Evolutionary conservation across 352 stramenopile species (phyloP), one percentile per base, ranked within the genome.

Genomic region (Phytophthora crassamura): DNA sequence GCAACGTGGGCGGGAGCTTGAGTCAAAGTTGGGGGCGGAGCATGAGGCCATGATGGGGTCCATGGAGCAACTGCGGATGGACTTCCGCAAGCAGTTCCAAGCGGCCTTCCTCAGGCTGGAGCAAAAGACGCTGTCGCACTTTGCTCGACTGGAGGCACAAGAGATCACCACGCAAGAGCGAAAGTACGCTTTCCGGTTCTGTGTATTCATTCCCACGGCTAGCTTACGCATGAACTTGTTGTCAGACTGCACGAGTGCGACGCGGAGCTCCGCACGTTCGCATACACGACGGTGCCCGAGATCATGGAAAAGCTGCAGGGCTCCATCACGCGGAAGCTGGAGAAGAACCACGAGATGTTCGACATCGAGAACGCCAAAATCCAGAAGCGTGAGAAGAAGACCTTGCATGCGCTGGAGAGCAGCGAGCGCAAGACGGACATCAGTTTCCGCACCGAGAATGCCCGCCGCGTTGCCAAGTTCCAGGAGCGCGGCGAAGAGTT

Each of bases 301-400:
- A 91, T 93, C 67, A 94, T 98, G 67, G 91, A 97, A 59, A 81
- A 82, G 22, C 73, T 97, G 45, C 90, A 94, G 45, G 90, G 91
- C 30, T 75, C 80, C 18, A 93, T 98, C 53, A 96, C 91, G 15
- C 82, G 89, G 6, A 93, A 92, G 48, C 78, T 98, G 15, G 78
- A 94, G 48, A 97, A 97, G 72, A 93, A 88, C 54, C 80, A 93
- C 70, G 91, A 98, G 72, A 95, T 84, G 8, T 97, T 97, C 63
- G 89, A 97, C 68, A 97, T 97, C 47, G 91, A 98, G 53, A 97
- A 97, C 67, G 86, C 91, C 54, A 98, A 97, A 73, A 93, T 95
- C 22, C 74, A 86, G 38, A 97, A 97, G 71, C 85, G 90, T 35
- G 91, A 97, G 65, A 84, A 88, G 67, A 97, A 98, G 72, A 94